Percentiles rank a stretch among this genome's conserved stretches.
Evolutionary conservation across 345 rosid genomes (phyloP).

Genomic region (Eutrema yunnanense): DNA sequence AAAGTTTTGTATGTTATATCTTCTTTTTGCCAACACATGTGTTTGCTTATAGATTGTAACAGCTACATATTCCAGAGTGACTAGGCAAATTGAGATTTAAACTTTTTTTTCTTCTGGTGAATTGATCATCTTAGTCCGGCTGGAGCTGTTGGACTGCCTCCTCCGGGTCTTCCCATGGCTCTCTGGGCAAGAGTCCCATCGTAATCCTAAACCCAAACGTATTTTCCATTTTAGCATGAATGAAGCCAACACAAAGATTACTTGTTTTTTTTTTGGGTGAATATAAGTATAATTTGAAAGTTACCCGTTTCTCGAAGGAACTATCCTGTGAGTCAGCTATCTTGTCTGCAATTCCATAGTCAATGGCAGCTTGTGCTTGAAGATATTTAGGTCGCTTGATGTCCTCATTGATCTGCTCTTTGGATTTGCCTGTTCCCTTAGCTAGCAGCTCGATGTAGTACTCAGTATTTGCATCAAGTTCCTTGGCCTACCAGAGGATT

Average conservation of each 20-base stretch:
- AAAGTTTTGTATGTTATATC: background rate
- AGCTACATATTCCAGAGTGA: slow-evolving; percentile 19
- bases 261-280: background rate
- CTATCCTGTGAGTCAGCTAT: slow-evolving; percentile 47
- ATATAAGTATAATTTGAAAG: background rate
- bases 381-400: slow-evolving; percentile 66
- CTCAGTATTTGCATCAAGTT: slow-evolving; percentile 65
- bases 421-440: slow-evolving; percentile 68
- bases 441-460: slow-evolving; percentile 65
- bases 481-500: slow-evolving; percentile 57
- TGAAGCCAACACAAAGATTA: slow-evolving; percentile 2
- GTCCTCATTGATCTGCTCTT: slow-evolving; percentile 71
- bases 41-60: slow-evolving; percentile 19
- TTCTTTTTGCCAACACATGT: slow-evolving; percentile 12
- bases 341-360: slow-evolving; percentile 87
- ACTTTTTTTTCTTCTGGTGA: background rate
- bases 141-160: slow-evolving; percentile 53
- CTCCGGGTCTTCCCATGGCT: slow-evolving; percentile 57
- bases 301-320: slow-evolving; percentile 64
- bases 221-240: slow-evolving; percentile 4
- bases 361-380: slow-evolving; percentile 65
- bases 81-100: background rate
- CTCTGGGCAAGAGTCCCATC: slow-evolving; percentile 59
- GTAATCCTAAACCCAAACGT: slow-evolving; percentile 46
- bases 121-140: slow-evolving; percentile 49